Evolutionary conservation across 164 flowering plant species (phyloP), one percentile per base, ranked within the genome.

Genomic region (Stephania yunnanensis): DNA sequence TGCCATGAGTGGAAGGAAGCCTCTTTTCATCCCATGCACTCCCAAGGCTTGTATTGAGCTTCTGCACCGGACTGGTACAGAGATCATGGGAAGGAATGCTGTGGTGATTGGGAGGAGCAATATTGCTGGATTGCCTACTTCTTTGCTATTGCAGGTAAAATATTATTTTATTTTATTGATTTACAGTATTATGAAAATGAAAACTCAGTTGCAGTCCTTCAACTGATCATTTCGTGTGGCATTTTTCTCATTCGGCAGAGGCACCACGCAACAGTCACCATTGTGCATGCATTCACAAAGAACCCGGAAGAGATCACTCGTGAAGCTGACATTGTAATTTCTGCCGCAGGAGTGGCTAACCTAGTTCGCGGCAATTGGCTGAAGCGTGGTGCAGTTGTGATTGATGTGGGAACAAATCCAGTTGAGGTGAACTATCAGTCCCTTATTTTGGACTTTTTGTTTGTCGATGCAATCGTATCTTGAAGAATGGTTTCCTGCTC

Each of bases 41-140:
- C 89, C 96, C 45, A 93, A 90, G 76, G 98, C 87, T 68, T 91
- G 96, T 82, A 80, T 93, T 68, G 97, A 91, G 81, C 77, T 93
- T 74, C 75, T 93, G 78, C 81, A 87, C 63, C 84, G 90, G 65
- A 84, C 81, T 58, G 89, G 87, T 25, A 80, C 90, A 48, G 87
- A 87, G 42, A 87, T 93, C 70, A 84, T 75, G 85, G 96, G 98
- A 45, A 91, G 89, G 81, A 87, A 82, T 55, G 98, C 89, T 7
- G 97, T 85, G 73, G 94, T 93, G 67, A 88, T 93, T 78, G 97
- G 97, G 68, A 86, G 88, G 83, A 93, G 98, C 86, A 91, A 93
- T 76, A 86, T 93, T 78, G 91, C 85, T 65, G 97, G 96, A 63
- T 77, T 89, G 74, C 97, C 98, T 58, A 84, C 83, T n/a, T 87